A percentile compares a stretch with the other conserved stretches of the same genome.
Evolutionary conservation across 352 stramenopile species (phyloP).

Genomic region (Phytophthora idaei): DNA sequence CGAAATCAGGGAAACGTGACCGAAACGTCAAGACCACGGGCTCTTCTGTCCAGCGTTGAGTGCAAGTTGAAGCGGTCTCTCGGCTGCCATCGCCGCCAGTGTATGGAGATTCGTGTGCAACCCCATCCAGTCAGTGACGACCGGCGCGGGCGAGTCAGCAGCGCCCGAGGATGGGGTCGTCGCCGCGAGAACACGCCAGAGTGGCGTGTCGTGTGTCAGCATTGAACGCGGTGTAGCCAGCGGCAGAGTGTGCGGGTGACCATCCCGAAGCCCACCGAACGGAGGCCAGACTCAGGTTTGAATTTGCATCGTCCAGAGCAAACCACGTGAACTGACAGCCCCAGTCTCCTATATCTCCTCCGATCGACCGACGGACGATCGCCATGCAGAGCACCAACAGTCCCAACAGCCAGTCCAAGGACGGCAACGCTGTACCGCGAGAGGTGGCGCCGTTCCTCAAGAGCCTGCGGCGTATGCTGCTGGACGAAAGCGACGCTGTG

Average conservation of each 20-base stretch:
- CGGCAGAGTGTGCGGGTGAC: conserved; percentile 23
- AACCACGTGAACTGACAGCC: conserved; percentile 21
- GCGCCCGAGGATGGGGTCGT: conserved; percentile 16
- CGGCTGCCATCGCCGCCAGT: conserved; percentile 13
- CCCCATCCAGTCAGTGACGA: conserved; percentile 36
- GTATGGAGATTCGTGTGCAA: conserved; percentile 29
- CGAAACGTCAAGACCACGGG: conserved; percentile 8
- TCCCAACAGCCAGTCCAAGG: background rate
- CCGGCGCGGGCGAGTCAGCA: conserved; percentile 19
- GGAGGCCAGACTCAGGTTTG: conserved; percentile 34
- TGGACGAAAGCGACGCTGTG: conserved; percentile 56
- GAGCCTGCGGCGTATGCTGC: conserved; percentile 67
- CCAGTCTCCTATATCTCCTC: conserved; percentile 2
- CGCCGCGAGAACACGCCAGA: conserved; percentile 33
- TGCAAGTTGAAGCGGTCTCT: conserved; percentile 34
- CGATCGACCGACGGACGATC: background rate
- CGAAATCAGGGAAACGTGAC: conserved; percentile 14
- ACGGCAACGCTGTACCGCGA: conserved; percentile 19
- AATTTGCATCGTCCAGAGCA: conserved; percentile 33
- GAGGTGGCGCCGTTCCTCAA: conserved; percentile 75
- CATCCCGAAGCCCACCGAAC: conserved; percentile 8
- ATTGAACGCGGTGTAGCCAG: conserved; percentile 26
- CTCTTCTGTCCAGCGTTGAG: conserved; percentile 21
- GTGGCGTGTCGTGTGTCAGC: conserved; percentile 26
- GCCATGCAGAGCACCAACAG: conserved; percentile 29